These are phyloP conservation scores for Wickerhamomyces ciferrii DNA, from an alignment of 805 yeast species.

Conservation along the genomic window DNA sequence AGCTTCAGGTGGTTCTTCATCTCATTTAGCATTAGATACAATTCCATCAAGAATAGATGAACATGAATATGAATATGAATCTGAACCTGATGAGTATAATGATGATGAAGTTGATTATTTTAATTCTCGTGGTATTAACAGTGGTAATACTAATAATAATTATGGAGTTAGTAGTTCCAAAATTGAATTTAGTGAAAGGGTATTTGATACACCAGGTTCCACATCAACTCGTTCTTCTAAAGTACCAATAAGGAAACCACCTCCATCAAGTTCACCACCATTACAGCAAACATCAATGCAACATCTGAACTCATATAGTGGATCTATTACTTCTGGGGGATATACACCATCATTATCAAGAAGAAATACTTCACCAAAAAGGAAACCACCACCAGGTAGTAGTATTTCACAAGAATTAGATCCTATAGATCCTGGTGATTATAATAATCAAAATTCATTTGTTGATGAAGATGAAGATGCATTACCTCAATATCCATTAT, in stretches of 20 bases:
- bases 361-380: conserved; percentile 16
- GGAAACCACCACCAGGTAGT: conserved; percentile 19
- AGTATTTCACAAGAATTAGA: neutral
- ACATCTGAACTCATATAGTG: neutral
- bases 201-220: neutral
- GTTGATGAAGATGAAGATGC: conserved; percentile 8
- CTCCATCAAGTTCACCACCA: conserved; percentile 7
- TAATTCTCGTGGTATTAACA: neutral
- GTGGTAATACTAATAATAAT: neutral
- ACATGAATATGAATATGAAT: neutral
- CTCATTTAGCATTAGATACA: neutral
- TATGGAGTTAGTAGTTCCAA: conserved; percentile 1
- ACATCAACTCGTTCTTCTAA: neutral
- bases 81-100: conserved; percentile 1
- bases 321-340: neutral
- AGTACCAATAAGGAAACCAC: conserved; percentile 16
- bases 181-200: neutral
- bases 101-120: neutral
- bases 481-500: conserved; percentile 18
- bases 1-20: neutral
- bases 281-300: neutral
- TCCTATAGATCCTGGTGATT: neutral
- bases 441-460: neutral
- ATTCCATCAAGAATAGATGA: conserved; percentile 1
- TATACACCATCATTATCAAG: conserved; percentile 9